Conservation (phyloP, 305 asterid genomes). For the Petunia hybrid region DNA sequence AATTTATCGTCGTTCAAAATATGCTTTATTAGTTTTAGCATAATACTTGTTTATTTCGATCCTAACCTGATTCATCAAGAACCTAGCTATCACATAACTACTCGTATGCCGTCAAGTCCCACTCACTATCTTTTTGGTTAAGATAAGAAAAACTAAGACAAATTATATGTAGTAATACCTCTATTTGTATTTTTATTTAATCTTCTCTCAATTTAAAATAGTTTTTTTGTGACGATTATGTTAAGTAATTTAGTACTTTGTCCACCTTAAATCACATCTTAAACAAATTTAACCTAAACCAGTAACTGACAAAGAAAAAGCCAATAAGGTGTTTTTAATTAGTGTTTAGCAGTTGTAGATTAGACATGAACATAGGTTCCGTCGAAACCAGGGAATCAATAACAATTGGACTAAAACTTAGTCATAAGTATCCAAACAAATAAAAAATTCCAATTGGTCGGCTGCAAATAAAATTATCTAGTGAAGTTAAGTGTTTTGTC, state of each 20-base stretch:
- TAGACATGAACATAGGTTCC: constrained; percentile 5
- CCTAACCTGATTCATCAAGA: too few relatives aligned
- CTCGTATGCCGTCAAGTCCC: too few relatives aligned
- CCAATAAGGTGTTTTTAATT: neutral
- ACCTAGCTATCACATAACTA: too few relatives aligned
- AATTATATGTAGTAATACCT: neutral
- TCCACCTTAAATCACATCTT: neutral
- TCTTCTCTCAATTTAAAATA: neutral
- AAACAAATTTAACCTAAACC: neutral
- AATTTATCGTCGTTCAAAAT: too few relatives aligned
- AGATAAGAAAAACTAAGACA: neutral
- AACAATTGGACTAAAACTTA: neutral
- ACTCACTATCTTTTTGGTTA: too few relatives aligned
- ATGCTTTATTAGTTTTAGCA: too few relatives aligned
- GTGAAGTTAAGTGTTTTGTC: constrained; percentile 17
- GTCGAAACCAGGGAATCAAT: neutral
- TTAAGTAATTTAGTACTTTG: neutral
- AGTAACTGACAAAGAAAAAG: neutral
- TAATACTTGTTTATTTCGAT: too few relatives aligned
- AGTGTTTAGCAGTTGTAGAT: constrained; percentile 5
- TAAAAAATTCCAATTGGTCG: constrained; percentile 5
- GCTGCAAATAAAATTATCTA: neutral
- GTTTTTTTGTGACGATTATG: neutral
- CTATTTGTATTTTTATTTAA: neutral
- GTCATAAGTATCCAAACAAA: neutral